These are phyloP conservation scores for Wickerhamia fluorescens DNA, from an alignment of 805 yeast species.

Conservation along the genomic window DNA sequence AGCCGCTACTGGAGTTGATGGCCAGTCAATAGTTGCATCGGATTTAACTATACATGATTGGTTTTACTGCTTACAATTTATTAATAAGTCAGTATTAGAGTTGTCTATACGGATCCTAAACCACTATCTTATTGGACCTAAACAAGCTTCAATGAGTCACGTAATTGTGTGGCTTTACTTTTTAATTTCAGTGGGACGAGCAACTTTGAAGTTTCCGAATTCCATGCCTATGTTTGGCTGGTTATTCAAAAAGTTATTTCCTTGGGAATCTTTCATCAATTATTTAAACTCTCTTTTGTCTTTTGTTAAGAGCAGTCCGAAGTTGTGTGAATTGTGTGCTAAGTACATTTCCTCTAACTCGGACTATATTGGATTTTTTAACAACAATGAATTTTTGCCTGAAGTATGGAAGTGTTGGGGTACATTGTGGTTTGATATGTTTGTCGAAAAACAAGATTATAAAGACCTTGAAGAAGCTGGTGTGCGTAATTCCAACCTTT, in stretches of 20 bases:
- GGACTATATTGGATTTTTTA: constrained; percentile 42
- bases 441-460: constrained; percentile 48
- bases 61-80: constrained; percentile 48
- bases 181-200: constrained; percentile 55
- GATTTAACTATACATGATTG: constrained; percentile 40
- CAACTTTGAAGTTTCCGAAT: constrained; percentile 39
- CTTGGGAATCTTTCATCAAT: constrained; percentile 60
- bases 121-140: constrained; percentile 65
- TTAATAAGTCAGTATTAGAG: constrained; percentile 60
- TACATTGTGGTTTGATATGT: constrained; percentile 66
- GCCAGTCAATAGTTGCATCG: constrained; percentile 23
- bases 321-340: constrained; percentile 10
- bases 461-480: constrained; percentile 47
- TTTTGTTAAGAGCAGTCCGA: constrained; percentile 18
- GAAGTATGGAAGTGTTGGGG: constrained; percentile 89
- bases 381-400: constrained; percentile 55
- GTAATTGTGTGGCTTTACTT: constrained; percentile 73
- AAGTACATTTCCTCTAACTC: constrained; percentile 18
- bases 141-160: constrained; percentile 65
- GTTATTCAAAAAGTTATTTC: constrained; percentile 50
- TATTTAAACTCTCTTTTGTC: constrained; percentile 55
- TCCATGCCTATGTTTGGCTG: constrained; percentile 43
- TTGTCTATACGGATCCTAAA: constrained; percentile 61
- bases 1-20: constrained; percentile 18
- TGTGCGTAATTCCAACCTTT: constrained; percentile 42